These are phyloP conservation scores for Monosporascus sp. DNA, from an alignment of 2,329 filamentous ascomycete genomes.

Conservation along the genomic window DNA sequence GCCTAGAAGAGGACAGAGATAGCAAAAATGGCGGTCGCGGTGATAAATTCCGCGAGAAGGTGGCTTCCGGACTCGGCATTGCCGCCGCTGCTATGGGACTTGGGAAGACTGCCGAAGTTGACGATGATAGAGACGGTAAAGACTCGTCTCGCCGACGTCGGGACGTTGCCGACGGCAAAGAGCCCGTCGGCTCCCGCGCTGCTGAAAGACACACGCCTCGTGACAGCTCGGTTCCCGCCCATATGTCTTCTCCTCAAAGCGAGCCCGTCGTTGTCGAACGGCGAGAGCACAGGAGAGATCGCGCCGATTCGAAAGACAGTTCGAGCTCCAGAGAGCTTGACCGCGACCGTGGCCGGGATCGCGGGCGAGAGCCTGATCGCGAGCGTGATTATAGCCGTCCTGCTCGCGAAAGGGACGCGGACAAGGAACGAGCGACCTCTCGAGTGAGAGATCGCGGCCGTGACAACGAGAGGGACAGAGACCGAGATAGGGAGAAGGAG, in stretches of 20 bases:
- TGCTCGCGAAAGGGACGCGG: conserved; percentile 5
- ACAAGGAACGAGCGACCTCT: conserved; percentile 5
- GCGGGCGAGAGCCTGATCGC: conserved; percentile 13
- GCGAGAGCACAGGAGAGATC: conserved; percentile 19
- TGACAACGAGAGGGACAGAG: conserved; percentile 10
- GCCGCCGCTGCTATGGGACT: conserved; percentile 45
- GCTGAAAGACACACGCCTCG: conserved; percentile 24
- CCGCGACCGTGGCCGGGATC: conserved; percentile 12
- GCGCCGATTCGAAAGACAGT: conserved; percentile 9
- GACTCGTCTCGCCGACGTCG: conserved; percentile 23
- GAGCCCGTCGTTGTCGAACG: conserved; percentile 19
- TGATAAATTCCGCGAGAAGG: conserved; percentile 40
- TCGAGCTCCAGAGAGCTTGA: conserved; percentile 18
- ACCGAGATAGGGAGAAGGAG: conserved; percentile 4
- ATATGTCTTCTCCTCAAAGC: conserved; percentile 16
- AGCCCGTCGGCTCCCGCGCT: conserved; percentile 14
- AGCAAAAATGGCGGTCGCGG: conserved; percentile 28
- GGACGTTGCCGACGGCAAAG: conserved; percentile 21
- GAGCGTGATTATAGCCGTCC: conserved; percentile 2
- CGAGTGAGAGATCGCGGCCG: conserved; percentile 9
- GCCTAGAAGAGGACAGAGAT: conserved; percentile 21
- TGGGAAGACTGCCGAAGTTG: conserved; percentile 30
- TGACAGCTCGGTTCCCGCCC: conserved; percentile 20
- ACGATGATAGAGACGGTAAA: conserved; percentile 30
- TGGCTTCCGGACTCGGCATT: conserved; percentile 41